These are phyloP conservation scores for Daedalea quercina DNA, from an alignment of 768 basidiomycete genomes.

Conservation along the genomic window DNA sequence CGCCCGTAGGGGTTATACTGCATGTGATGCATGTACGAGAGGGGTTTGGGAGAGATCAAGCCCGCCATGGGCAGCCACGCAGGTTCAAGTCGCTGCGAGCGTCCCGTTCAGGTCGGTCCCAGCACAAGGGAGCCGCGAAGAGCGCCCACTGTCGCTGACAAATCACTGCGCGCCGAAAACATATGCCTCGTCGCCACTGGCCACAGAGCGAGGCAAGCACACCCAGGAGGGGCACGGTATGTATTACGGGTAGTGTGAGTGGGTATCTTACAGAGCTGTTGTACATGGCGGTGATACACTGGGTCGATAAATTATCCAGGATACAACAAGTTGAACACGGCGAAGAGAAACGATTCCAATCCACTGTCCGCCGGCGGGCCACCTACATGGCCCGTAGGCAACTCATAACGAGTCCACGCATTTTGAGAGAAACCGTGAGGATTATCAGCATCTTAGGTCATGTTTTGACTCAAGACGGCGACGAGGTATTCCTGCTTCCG, in stretches of 20 bases:
- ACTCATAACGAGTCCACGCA: neutral
- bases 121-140: neutral
- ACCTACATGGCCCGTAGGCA: neutral
- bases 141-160: neutral
- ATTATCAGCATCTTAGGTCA: neutral
- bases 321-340: neutral
- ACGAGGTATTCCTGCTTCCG: constrained; percentile 3
- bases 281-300: too few relatives aligned
- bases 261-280: neutral
- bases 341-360: neutral
- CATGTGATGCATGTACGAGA: constrained; percentile 49
- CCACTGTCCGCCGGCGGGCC: too few relatives aligned
- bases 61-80: constrained; percentile 21
- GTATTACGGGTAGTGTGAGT: neutral
- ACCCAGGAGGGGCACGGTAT: neutral
- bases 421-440: neutral
- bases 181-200: neutral
- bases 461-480: constrained; percentile 1
- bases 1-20: constrained; percentile 58
- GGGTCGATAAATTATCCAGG: neutral
- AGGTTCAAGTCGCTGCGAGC: neutral
- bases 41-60: constrained; percentile 25
- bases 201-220: neutral
- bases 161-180: neutral
- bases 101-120: neutral